Evolutionary conservation across 768 basidiomycete species (phyloP), one percentile per base, ranked within the genome.

Genomic region (Mycena metata): DNA sequence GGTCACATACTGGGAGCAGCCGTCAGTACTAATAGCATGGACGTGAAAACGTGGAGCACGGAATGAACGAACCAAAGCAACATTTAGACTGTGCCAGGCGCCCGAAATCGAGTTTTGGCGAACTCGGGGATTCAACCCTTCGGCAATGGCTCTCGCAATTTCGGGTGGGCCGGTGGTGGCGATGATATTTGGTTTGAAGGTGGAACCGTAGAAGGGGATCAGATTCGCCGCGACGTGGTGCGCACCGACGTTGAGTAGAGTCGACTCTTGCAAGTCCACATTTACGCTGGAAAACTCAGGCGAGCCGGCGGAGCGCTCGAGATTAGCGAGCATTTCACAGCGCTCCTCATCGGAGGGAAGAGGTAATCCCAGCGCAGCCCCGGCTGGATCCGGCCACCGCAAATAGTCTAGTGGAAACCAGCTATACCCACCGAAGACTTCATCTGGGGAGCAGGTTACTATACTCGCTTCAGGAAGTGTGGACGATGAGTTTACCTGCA

Each of bases 61-160:
- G 12, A 8, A 55, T 5, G 15, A 10, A 61, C 49, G 5, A 47
- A 72, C 67, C 33, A 69, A 26, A 16, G 68, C 42, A 19, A 69
- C 51, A 50, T 69, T 54, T 15, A 72, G 35, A 21, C 57, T 50
- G 46, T 72, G 71, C 71, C 71, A 72, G 6, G 26, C 26, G 15
- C 64, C 69, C 5, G 24, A 33, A 19, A 72, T 41, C 2, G 63
- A 60, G 42, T 66, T 69, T 45, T 60, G 57, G 13, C 71, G 63
- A 30, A 60, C 71, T 5, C 64, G 62, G 5, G 68, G 33, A 35
- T 66, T 59, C 26, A 72, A 42, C 9, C 64, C 71, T 30, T 72
- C 64, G n/a, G 26, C 71, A 42, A 69, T 63, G 17, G 19, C 21
- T n/a, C n/a, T n/a, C n/a, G n/a, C n/a, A n/a, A 58, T 46, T 26